Percentiles rank a stretch among this genome's conserved stretches.
Conservation (phyloP, 2,329 filamentous ascomycete genomes). For the Claviceps maximensis region DNA sequence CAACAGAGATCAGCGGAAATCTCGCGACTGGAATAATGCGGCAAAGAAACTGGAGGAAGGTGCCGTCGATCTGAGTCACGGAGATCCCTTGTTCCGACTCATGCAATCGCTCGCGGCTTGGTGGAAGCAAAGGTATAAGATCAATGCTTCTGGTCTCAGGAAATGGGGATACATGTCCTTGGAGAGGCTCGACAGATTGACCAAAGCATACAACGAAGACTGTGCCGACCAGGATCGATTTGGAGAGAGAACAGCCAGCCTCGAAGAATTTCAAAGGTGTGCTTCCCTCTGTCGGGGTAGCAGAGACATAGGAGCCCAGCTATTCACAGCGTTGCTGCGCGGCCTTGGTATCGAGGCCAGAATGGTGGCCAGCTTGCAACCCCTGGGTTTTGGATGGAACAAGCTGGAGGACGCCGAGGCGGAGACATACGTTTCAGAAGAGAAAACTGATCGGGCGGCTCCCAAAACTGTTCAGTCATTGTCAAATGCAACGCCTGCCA, state of each 20-base stretch:
- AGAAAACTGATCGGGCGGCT: no score
- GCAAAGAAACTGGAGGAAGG: conserved; percentile 59
- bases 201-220: conserved; percentile 54
- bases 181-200: conserved; percentile 59
- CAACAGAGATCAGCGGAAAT: conserved; percentile 17
- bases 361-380: conserved; percentile 74
- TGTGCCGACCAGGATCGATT: conserved; percentile 49
- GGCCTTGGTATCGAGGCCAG: conserved; percentile 71
- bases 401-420: conserved; percentile 65
- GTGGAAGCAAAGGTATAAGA: conserved; percentile 75
- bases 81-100: conserved; percentile 67
- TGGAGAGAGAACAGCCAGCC: conserved; percentile 59
- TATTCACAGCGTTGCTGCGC: conserved; percentile 77
- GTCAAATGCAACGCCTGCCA: conserved; percentile 7
- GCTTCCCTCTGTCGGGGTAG: conserved; percentile 67
- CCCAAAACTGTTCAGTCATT: not conserved
- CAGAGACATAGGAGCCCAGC: conserved; percentile 73
- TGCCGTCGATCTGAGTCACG: conserved; percentile 62
- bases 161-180: conserved; percentile 81
- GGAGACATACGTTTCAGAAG: conserved; percentile 23
- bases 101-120: conserved; percentile 66
- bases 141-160: conserved; percentile 67
- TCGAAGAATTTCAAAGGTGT: conserved; percentile 54
- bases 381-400: conserved; percentile 80
- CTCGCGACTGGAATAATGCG: conserved; percentile 55